Conservation (phyloP, 2,329 filamentous ascomycete genomes). For the Lecanoromycetidae sp. region DNA sequence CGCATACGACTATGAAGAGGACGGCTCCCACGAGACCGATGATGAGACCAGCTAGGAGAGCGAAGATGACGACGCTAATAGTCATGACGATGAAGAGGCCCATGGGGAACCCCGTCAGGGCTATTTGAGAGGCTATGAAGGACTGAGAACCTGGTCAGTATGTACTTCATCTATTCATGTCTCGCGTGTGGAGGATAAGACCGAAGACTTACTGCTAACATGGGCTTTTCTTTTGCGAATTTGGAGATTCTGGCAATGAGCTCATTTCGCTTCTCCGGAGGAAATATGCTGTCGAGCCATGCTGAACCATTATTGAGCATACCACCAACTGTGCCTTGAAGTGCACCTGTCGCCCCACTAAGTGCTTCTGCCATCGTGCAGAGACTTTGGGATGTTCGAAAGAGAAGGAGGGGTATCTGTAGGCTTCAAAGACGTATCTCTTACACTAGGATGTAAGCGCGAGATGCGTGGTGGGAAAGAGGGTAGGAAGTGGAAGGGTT, state of each 20-base stretch:
- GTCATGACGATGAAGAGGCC: slow-evolving; percentile 57
- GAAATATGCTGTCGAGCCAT: slow-evolving; percentile 41
- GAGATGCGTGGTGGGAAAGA: no score
- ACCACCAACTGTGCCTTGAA: slow-evolving; percentile 16
- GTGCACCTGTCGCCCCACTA: slow-evolving; percentile 15
- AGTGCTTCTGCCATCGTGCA: slow-evolving; percentile 16
- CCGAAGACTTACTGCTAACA: slow-evolving; percentile 49
- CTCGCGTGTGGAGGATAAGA: not conserved
- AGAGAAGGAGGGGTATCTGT: not conserved
- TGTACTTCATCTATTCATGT: not conserved
- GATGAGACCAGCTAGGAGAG: slow-evolving; percentile 47
- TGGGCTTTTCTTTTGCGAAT: slow-evolving; percentile 53
- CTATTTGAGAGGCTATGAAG: slow-evolving; percentile 53
- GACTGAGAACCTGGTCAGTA: slow-evolving; percentile 35
- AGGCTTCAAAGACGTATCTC: no score
- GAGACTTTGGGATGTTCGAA: not conserved
- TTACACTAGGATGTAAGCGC: no score
- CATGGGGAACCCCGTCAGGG: slow-evolving; percentile 55
- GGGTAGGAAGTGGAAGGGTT: no score
- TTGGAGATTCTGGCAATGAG: slow-evolving; percentile 41
- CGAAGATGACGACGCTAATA: slow-evolving; percentile 49
- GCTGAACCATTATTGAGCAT: slow-evolving; percentile 14
- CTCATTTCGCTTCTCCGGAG: slow-evolving; percentile 48
- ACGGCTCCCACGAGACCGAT: slow-evolving; percentile 39
- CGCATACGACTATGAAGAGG: slow-evolving; percentile 55